Conservation (phyloP, 495 filamentous ascomycete genomes). For the Thozetella sp. region DNA sequence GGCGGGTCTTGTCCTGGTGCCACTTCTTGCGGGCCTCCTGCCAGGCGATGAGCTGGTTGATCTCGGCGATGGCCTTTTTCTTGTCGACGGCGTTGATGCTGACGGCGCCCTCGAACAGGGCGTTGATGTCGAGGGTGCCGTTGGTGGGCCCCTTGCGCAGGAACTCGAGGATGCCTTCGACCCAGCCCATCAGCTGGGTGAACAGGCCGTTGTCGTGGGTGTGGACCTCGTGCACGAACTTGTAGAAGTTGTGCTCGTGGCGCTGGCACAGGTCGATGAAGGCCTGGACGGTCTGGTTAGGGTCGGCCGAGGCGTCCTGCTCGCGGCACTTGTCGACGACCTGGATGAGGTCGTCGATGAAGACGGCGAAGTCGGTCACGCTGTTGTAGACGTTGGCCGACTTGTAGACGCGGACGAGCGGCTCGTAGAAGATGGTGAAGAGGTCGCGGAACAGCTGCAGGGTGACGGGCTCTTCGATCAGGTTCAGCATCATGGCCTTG, state of each 20-base stretch:
- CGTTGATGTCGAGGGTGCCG: conserved; percentile 89
- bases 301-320: conserved; percentile 90
- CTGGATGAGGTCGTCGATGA: conserved; percentile 87
- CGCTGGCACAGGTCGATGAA: conserved; percentile 97
- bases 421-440: conserved; percentile 99
- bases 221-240: conserved; percentile 97
- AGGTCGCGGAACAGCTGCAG: conserved; percentile 92
- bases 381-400: conserved; percentile 97
- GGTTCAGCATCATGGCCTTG: conserved; percentile 94
- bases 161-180: conserved; percentile 95
- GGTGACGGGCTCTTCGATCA: conserved; percentile 94
- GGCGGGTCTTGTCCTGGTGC: conserved; percentile 95
- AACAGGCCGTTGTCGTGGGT: conserved; percentile 98
- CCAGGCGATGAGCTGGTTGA: conserved; percentile 86
- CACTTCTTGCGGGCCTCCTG: conserved; percentile 93
- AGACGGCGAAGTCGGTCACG: conserved; percentile 92
- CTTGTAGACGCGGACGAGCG: conserved; percentile 94
- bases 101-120: conserved; percentile 78
- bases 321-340: conserved; percentile 88
- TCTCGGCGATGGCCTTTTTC: conserved; percentile 73
- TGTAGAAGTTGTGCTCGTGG: conserved; percentile 97
- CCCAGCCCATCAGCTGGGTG: conserved; percentile 93
- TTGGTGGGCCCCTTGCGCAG: conserved; percentile 80
- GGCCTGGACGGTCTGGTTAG: conserved; percentile 97
- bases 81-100: conserved; percentile 68